These are phyloP conservation scores for Globisporangium spiculum DNA, from an alignment of 352 stramenopile genomes.

Conservation along the genomic window DNA sequence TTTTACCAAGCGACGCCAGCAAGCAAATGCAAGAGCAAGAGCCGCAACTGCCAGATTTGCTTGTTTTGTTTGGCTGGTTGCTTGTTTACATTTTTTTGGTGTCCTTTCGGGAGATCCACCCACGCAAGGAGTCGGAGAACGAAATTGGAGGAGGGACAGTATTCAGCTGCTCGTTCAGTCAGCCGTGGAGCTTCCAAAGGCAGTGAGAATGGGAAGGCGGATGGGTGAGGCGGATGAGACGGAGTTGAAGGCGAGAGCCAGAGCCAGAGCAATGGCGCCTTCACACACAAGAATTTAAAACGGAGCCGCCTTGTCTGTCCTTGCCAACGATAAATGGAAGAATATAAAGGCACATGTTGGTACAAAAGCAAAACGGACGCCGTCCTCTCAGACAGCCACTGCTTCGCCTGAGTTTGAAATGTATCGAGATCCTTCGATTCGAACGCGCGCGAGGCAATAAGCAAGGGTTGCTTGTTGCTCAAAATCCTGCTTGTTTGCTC, in stretches of 20 bases:
- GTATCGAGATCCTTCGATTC: not conserved
- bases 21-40: not conserved
- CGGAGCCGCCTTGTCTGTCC: not conserved
- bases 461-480: not conserved
- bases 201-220: not conserved
- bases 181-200: too few relatives aligned
- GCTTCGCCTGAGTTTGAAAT: not conserved
- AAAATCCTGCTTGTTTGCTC: not conserved
- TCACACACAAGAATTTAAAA: not conserved
- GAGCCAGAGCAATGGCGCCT: not conserved
- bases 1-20: not conserved
- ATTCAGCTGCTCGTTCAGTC: slow-evolving; percentile 5
- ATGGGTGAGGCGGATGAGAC: not conserved
- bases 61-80: not conserved
- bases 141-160: slow-evolving; percentile 8
- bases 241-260: not conserved
- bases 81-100: not conserved
- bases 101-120: not conserved
- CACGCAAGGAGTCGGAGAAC: slow-evolving; percentile 10
- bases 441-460: not conserved
- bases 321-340: not conserved
- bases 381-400: not conserved
- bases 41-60: not conserved
- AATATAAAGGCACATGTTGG: not conserved
- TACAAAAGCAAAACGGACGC: not conserved